phyloP scores from a whole-genome alignment of 1,284 basidiomycete genomes.

The Phellopilus nigrolimitatus region DNA sequence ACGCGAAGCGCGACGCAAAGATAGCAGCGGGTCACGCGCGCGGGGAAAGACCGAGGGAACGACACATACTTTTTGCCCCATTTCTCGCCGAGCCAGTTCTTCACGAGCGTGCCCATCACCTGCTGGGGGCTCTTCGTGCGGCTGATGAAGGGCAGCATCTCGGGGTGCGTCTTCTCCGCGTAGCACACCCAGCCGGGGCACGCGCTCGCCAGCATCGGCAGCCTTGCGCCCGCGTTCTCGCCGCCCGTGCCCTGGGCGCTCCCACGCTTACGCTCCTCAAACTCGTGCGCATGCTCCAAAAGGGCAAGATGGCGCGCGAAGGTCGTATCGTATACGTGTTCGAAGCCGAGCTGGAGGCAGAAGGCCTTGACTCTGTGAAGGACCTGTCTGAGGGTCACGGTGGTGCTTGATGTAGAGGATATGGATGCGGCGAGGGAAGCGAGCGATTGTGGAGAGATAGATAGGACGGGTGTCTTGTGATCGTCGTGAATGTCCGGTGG shows the following conservation, averaged over 20 bases:
- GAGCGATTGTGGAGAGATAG: constrained; percentile 88
- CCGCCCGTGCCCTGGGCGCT: neutral
- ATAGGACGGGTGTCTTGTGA: constrained; percentile 69
- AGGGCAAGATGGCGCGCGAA: constrained; percentile 89
- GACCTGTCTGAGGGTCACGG: constrained; percentile 54
- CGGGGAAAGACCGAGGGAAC: constrained; percentile 4
- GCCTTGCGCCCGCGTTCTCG: constrained; percentile 28
- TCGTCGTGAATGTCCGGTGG: constrained; percentile 34
- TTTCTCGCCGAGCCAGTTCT: constrained; percentile 69
- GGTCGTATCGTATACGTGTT: constrained; percentile 86
- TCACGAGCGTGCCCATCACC: constrained; percentile 90
- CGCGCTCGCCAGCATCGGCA: constrained; percentile 93
- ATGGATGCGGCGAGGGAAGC: constrained; percentile 83
- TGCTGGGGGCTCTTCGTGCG: constrained; percentile 91
- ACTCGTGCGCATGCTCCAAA: constrained; percentile 80
- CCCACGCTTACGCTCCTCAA: constrained; percentile 57
- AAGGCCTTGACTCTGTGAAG: constrained; percentile 69
- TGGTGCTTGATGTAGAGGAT: constrained; percentile 41
- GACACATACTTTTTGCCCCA: constrained; percentile 62
- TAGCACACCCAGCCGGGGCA: constrained; percentile 99
- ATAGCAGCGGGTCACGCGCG: neutral
- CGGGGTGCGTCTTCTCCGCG: constrained; percentile 95
- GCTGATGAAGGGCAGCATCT: constrained; percentile 89
- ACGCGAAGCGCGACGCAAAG: neutral
- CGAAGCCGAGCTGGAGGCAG: constrained; percentile 58